A percentile compares a stretch with the other conserved stretches of the same genome.
These are phyloP conservation scores for Suillus lakei DNA, from an alignment of 768 basidiomycete genomes.

Conservation along the genomic window DNA sequence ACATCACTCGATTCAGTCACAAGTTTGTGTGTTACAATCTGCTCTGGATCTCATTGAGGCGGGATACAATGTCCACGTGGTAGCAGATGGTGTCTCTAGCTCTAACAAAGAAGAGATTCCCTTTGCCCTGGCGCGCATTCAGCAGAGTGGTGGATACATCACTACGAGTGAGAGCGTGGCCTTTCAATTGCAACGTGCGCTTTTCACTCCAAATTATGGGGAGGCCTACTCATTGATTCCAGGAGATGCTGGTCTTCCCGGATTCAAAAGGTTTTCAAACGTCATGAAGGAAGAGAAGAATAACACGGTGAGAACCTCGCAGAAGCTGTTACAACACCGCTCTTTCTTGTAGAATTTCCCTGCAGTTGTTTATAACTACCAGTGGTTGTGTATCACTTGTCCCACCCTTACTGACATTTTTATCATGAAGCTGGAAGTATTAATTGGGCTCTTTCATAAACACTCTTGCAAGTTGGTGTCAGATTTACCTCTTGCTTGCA, in stretches of 20 bases:
- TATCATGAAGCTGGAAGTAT: too few relatives aligned
- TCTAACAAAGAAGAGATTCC: conserved; percentile 82
- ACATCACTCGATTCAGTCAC: conserved; percentile 56
- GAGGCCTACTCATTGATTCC: conserved; percentile 19
- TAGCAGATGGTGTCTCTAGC: conserved; percentile 86
- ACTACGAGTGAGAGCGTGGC: conserved; percentile 82
- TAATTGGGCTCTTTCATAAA: too few relatives aligned
- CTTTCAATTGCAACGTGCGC: conserved; percentile 73
- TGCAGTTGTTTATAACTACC: too few relatives aligned
- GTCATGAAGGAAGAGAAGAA: conserved; percentile 82
- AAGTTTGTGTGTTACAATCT: conserved; percentile 89
- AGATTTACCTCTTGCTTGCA: too few relatives aligned
- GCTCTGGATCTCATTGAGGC: conserved; percentile 64
- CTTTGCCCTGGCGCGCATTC: conserved; percentile 70
- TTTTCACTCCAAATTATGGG: conserved; percentile 13
- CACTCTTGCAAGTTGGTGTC: too few relatives aligned
- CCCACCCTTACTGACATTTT: too few relatives aligned
- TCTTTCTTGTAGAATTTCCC: background rate
- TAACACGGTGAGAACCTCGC: conserved; percentile 48
- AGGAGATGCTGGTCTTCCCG: conserved; percentile 64
- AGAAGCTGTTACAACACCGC: conserved; percentile 35
- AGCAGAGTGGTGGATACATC: conserved; percentile 72
- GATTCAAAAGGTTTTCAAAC: conserved; percentile 73
- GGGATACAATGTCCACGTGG: conserved; percentile 62
- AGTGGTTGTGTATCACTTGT: too few relatives aligned